Conservation (phyloP, 352 stramenopile species). For the Phytophthora nicotianae region DNA sequence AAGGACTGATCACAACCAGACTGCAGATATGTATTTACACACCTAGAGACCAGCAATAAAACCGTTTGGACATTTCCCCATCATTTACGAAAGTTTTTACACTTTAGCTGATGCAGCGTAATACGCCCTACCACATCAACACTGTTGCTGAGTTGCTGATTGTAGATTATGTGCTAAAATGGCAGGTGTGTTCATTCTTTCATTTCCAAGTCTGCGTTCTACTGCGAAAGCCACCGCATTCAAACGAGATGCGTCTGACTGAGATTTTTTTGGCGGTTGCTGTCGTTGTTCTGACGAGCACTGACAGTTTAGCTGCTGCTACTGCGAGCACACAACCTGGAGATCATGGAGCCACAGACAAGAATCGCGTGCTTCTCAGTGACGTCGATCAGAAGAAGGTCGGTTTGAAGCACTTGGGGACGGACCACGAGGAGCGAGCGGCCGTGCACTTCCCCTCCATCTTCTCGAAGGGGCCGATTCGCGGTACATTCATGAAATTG, state of each 20-base stretch:
- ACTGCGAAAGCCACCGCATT: too few species aligned
- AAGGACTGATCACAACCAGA: slow-evolving; percentile 24
- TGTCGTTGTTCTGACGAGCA: not conserved
- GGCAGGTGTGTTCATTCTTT: too few species aligned
- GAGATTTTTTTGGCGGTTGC: not conserved
- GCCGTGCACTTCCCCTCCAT: not conserved
- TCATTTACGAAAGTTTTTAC: too few species aligned
- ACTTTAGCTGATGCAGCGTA: too few species aligned
- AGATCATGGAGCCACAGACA: not conserved
- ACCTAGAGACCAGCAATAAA: slow-evolving; percentile 21
- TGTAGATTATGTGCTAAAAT: too few species aligned
- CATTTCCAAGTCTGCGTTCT: not conserved
- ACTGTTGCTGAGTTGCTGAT: too few species aligned
- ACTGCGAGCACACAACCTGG: not conserved
- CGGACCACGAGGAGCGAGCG: not conserved
- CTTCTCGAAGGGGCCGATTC: not conserved
- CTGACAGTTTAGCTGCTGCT: not conserved
- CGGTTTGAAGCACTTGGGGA: not conserved
- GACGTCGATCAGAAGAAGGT: not conserved
- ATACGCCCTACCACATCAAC: not conserved
- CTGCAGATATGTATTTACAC: slow-evolving; percentile 36
- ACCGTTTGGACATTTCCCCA: slow-evolving; percentile 6
- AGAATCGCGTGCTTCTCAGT: not conserved
- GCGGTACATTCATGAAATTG: not conserved
- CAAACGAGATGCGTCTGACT: too few species aligned